phyloP scores from a whole-genome alignment of 495 filamentous ascomycete genomes.

The Cenococcum geophilum region DNA sequence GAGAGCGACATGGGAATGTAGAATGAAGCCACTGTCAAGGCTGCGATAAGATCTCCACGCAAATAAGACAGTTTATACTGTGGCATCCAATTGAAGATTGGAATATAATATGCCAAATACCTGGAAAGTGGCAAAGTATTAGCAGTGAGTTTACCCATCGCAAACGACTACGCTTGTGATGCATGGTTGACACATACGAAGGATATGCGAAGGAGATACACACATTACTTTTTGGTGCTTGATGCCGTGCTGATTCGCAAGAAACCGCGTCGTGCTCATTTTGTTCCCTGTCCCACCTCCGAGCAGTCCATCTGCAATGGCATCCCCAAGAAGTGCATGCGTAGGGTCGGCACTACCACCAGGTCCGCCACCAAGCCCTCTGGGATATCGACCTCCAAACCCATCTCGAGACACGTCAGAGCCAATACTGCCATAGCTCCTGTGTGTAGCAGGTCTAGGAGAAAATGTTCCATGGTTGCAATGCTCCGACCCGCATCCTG shows the following conservation, averaged over 20 bases:
- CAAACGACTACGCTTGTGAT: neutral
- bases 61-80: conserved; percentile 79
- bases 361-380: conserved; percentile 15
- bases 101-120: conserved; percentile 91
- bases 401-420: conserved; percentile 32
- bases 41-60: conserved; percentile 77
- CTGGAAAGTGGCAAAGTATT: conserved; percentile 42
- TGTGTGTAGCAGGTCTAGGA: conserved; percentile 50
- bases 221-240: conserved; percentile 54
- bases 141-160: conserved; percentile 17
- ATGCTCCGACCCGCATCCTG: conserved; percentile 37
- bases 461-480: conserved; percentile 80
- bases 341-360: conserved; percentile 19
- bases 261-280: conserved; percentile 55
- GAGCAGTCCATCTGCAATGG: conserved; percentile 39
- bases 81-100: conserved; percentile 77
- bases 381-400: conserved; percentile 28
- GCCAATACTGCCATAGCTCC: conserved; percentile 44
- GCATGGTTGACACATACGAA: no score
- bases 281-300: conserved; percentile 47
- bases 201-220: conserved; percentile 19
- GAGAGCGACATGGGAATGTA: conserved; percentile 98
- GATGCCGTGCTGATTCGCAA: conserved; percentile 57
- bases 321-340: conserved; percentile 38
- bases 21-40: conserved; percentile 88